A percentile compares a stretch with the other conserved stretches of the same genome.
phyloP scores from a whole-genome alignment of 1,284 basidiomycete genomes.

The Tylopilus orsonianus region DNA sequence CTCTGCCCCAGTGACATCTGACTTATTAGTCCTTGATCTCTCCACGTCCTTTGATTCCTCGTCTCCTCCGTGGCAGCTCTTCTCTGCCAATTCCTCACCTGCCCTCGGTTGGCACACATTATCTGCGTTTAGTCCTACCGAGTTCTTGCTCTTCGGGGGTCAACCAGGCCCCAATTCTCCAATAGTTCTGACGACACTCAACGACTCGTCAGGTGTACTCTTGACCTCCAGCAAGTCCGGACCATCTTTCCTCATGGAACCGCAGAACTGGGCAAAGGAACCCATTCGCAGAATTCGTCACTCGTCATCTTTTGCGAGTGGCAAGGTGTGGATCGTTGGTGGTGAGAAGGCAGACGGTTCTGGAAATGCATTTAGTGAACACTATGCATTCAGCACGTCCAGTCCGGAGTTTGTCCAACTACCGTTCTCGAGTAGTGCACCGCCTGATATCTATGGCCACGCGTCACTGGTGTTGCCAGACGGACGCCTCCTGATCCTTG shows the following conservation, averaged over 20 bases:
- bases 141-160: conserved; percentile 73
- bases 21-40: conserved; percentile 69
- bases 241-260: conserved; percentile 50
- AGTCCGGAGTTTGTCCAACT: conserved; percentile 53
- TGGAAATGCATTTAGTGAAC: conserved; percentile 54
- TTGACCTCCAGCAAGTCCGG: conserved; percentile 38
- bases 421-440: conserved; percentile 51
- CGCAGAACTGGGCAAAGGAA: conserved; percentile 59
- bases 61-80: conserved; percentile 65
- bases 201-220: conserved; percentile 67
- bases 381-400: conserved; percentile 63
- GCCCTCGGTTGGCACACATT: conserved; percentile 80
- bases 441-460: conserved; percentile 72
- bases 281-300: conserved; percentile 76
- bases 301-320: conserved; percentile 49
- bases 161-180: conserved; percentile 60
- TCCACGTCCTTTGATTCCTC: conserved; percentile 54
- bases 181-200: conserved; percentile 47
- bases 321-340: conserved; percentile 59
- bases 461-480: conserved; percentile 63
- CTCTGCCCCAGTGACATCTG: conserved; percentile 69
- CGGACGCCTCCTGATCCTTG: conserved; percentile 72
- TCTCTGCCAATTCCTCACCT: conserved; percentile 53
- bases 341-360: conserved; percentile 81
- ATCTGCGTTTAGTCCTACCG: conserved; percentile 56